Conservation (phyloP, 805 yeast species). For the Wickerhamomyces chaumierensis region DNA sequence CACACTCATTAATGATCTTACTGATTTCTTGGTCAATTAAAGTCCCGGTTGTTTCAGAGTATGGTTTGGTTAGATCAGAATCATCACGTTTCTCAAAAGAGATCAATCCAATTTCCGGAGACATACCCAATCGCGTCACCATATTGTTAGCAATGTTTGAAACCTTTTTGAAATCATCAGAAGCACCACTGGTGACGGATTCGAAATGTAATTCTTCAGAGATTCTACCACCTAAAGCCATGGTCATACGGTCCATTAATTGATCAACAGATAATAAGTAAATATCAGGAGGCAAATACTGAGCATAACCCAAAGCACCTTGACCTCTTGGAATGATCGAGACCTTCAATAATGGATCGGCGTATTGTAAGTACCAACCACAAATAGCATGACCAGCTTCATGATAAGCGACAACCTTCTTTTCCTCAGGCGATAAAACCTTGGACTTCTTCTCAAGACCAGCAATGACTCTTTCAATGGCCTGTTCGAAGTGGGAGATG, state of each 20-base stretch:
- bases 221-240: constrained; percentile 96
- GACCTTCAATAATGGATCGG: constrained; percentile 91
- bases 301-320: constrained; percentile 96
- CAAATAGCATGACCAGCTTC: constrained; percentile 99
- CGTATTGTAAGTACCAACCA: constrained; percentile 88
- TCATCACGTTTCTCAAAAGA: constrained; percentile 60
- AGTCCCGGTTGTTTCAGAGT: constrained; percentile 76
- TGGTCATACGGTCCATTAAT: constrained; percentile 81
- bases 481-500: constrained; percentile 80
- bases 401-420: constrained; percentile 87
- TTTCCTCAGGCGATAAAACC: constrained; percentile 76
- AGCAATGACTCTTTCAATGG: constrained; percentile 94
- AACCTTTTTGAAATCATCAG: constrained; percentile 93
- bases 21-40: constrained; percentile 76
- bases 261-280: constrained; percentile 70
- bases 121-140: constrained; percentile 93
- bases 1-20: constrained; percentile 65
- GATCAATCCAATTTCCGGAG: constrained; percentile 67
- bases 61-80: constrained; percentile 69
- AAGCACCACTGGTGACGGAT: constrained; percentile 92
- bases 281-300: constrained; percentile 88
- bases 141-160: constrained; percentile 87
- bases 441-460: constrained; percentile 89
- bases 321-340: constrained; percentile 95
- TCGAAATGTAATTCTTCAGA: constrained; percentile 88